Conservation (phyloP, 768 basidiomycete species). For the Chalciporus pseudorubinellus region DNA sequence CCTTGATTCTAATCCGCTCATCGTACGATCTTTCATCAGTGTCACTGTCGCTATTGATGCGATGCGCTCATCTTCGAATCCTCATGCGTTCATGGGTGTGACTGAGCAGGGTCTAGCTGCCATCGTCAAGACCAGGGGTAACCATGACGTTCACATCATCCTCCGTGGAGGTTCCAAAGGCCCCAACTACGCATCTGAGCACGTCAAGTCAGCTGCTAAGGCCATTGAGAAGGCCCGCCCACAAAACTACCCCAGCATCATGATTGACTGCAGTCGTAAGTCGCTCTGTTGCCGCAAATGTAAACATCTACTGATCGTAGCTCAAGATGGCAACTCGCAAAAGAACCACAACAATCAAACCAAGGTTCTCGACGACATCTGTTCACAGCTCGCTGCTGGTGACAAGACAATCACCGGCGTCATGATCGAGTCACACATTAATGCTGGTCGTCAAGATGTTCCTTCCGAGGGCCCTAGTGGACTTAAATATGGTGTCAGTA, state of each 20-base stretch:
- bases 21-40: slow-evolving; percentile 29
- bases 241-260: slow-evolving; percentile 60
- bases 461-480: slow-evolving; percentile 64
- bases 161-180: slow-evolving; percentile 90
- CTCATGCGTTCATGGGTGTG: slow-evolving; percentile 96
- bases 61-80: slow-evolving; percentile 87
- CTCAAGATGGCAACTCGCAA: slow-evolving; percentile 86
- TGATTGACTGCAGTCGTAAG: slow-evolving; percentile 86
- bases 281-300: slow-evolving; percentile 9
- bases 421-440: slow-evolving; percentile 96
- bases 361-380: slow-evolving; percentile 68
- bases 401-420: slow-evolving; percentile 80
- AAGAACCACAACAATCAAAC: slow-evolving; percentile 95
- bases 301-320: not conserved
- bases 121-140: slow-evolving; percentile 88
- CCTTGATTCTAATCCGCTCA: not conserved
- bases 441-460: slow-evolving; percentile 87
- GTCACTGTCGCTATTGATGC: slow-evolving; percentile 94
- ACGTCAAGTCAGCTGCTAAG: slow-evolving; percentile 62
- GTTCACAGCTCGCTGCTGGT: slow-evolving; percentile 71
- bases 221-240: slow-evolving; percentile 64
- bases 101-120: slow-evolving; percentile 87
- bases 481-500: slow-evolving; percentile 79
- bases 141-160: slow-evolving; percentile 91
- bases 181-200: slow-evolving; percentile 80